Conservation (phyloP, 1,139 yeast genomes). For the Hemisphaericaspora lyxosophila region DNA sequence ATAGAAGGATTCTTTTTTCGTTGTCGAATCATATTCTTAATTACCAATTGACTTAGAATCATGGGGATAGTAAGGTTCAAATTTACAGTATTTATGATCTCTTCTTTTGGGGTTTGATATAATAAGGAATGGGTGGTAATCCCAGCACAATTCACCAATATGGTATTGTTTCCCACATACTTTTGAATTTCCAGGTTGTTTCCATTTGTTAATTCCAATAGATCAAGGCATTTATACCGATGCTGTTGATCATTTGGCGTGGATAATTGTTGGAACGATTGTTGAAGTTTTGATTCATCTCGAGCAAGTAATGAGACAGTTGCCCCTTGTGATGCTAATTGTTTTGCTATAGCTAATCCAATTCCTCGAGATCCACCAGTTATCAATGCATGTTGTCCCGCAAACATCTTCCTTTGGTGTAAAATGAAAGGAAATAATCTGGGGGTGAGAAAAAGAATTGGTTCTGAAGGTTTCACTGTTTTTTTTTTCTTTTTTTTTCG, state of each 20-base stretch:
- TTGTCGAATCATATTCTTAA: constrained; percentile 10
- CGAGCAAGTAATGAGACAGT: constrained; percentile 64
- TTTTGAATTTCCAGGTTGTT: constrained; percentile 1
- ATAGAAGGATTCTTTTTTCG: constrained; percentile 25
- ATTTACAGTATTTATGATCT: constrained; percentile 50
- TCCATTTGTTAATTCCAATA: constrained; percentile 19
- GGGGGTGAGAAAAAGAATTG: background rate
- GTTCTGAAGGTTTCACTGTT: background rate
- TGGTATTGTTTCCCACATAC: constrained; percentile 30
- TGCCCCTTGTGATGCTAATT: constrained; percentile 61
- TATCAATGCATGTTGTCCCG: constrained; percentile 49
- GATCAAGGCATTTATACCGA: constrained; percentile 51
- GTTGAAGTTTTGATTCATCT: constrained; percentile 35
- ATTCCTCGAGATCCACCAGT: constrained; percentile 91
- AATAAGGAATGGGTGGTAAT: constrained; percentile 62
- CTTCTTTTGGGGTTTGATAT: constrained; percentile 39
- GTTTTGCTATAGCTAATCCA: constrained; percentile 65
- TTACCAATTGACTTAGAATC: constrained; percentile 46
- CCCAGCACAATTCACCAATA: constrained; percentile 82
- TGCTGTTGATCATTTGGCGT: constrained; percentile 42
- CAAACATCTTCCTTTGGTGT: constrained; percentile 8
- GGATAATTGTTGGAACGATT: constrained; percentile 36
- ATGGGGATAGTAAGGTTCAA: constrained; percentile 71
- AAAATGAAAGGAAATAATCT: background rate
- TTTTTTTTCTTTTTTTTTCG: background rate